Conservation (phyloP, 108 stramenopile genomes). For the Cyclostephanos invisitatus region DNA sequence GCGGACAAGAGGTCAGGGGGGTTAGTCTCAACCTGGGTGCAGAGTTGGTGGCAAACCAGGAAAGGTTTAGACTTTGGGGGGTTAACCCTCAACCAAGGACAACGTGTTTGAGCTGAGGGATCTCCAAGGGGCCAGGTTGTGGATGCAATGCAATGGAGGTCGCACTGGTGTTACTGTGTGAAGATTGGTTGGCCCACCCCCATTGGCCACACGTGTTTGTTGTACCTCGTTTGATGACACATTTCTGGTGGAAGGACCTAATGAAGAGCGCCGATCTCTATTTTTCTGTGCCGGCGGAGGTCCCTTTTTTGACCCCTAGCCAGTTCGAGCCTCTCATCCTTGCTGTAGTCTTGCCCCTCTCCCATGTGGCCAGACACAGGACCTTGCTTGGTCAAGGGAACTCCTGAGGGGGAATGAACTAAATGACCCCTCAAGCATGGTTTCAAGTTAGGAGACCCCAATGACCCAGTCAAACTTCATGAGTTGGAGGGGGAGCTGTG, state of each 20-base stretch:
- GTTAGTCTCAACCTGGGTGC: slow-evolving; percentile 2
- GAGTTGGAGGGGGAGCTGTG: slow-evolving; percentile 34
- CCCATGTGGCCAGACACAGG: slow-evolving; percentile 28
- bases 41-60: slow-evolving; percentile 6
- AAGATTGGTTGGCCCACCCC: slow-evolving; percentile 10
- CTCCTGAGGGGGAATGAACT: neutral
- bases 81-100: neutral
- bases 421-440: neutral
- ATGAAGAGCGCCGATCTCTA: slow-evolving; percentile 19
- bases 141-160: slow-evolving; percentile 17
- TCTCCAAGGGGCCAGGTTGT: slow-evolving; percentile 12
- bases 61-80: neutral
- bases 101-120: slow-evolving; percentile 21
- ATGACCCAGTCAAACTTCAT: slow-evolving; percentile 40
- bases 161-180: neutral
- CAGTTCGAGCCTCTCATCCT: slow-evolving; percentile 25
- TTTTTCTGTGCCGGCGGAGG: slow-evolving; percentile 6
- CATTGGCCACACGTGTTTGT: slow-evolving; percentile 35
- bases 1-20: slow-evolving; percentile 4
- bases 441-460: slow-evolving; percentile 20
- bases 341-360: slow-evolving; percentile 45
- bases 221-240: slow-evolving; percentile 24
- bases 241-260: slow-evolving; percentile 27
- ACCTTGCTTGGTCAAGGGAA: slow-evolving; percentile 4
- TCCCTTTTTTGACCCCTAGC: slow-evolving; percentile 6